Base-by-base conservation (phyloP, 164 flowering plant species). In the Vitis labrusca region DNA sequence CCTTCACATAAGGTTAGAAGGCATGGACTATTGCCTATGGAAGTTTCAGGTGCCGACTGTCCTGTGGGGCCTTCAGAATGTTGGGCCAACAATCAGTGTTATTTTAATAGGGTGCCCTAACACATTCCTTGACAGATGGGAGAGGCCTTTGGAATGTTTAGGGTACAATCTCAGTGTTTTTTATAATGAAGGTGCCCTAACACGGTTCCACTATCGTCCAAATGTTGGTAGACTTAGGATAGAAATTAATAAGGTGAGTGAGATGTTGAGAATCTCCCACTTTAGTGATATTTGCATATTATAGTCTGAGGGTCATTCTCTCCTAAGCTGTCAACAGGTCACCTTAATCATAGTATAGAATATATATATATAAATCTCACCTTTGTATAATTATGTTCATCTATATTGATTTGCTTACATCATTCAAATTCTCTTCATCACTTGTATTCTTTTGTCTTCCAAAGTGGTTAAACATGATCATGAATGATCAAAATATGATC, bases 1-100 rank as follows among this genome's bases (percentile, higher is more conserved):
- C 15, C 68, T 55, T 49, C 29, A n/a, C 50, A 10, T 16, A 53
- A 4, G 1, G 58, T 1, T 9, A 14, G 53, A 49, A 7, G n/a
- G 14, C 11, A 12, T 50, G 70, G 61, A 69, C 70, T 50, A 50
- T 71, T 51, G 59, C 54, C 19, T 14, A 16, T 75, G 74, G 74
- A 71, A 54, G 68, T 76, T 62, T 62, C 68, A 56, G 57, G 17
- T 37, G 55, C 65, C 65, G 63, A 50, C 65, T 63, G 71, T 56
- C 55, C 61, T 54, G 78, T 71, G 74, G 78, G 75, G 9, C 71
- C 74, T 59, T 9, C 5, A 15, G 78, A 76, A 76, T 76, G 69
- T 71, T 71, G 56, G 53, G 19, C 50, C 56, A 54, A 50, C 48
- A 50, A 65, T 59, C 50, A 3, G 6, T 10, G 19, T 12, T 29